Evolutionary conservation across 169 alveolate species (phyloP).

Genomic region (Cryptosporidium ubiquitum): DNA sequence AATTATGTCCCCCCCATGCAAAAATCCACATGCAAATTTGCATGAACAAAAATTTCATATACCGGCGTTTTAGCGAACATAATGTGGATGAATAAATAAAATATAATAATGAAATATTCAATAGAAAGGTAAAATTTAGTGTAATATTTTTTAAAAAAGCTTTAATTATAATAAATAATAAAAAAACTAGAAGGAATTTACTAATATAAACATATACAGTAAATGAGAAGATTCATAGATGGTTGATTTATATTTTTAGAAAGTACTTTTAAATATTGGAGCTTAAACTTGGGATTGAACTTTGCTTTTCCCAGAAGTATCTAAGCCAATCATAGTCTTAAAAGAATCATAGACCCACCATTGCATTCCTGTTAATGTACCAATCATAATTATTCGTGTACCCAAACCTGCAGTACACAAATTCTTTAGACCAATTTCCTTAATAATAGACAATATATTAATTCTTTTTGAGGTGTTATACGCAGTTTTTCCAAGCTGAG

Average conservation of each 20-base stretch:
- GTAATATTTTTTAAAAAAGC: neutral
- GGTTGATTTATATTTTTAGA: neutral
- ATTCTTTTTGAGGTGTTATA: slow-evolving; percentile 84
- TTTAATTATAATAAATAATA: no score
- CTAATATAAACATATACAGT: neutral
- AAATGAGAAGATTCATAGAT: no score
- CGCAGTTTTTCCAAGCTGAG: slow-evolving; percentile 90
- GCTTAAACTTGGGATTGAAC: neutral
- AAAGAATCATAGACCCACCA: slow-evolving; percentile 98
- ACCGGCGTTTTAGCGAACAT: neutral
- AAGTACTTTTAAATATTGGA: neutral
- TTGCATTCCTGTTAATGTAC: slow-evolving; percentile 97
- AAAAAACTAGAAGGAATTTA: neutral
- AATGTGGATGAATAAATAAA: neutral
- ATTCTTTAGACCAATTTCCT: slow-evolving; percentile 80
- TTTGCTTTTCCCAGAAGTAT: slow-evolving; percentile 81
- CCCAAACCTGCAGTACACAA: slow-evolving; percentile 89
- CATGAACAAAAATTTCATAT: neutral
- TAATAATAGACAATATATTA: slow-evolving; percentile 13
- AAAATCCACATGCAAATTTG: neutral
- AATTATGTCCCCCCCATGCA: neutral
- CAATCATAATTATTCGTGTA: slow-evolving; percentile 97
- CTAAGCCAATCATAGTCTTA: slow-evolving; percentile 87
- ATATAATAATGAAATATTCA: neutral
- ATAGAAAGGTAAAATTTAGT: neutral